Evolutionary conservation across 2,329 filamentous ascomycete species (phyloP).

Genomic region (Colletotrichum euphorbiae): DNA sequence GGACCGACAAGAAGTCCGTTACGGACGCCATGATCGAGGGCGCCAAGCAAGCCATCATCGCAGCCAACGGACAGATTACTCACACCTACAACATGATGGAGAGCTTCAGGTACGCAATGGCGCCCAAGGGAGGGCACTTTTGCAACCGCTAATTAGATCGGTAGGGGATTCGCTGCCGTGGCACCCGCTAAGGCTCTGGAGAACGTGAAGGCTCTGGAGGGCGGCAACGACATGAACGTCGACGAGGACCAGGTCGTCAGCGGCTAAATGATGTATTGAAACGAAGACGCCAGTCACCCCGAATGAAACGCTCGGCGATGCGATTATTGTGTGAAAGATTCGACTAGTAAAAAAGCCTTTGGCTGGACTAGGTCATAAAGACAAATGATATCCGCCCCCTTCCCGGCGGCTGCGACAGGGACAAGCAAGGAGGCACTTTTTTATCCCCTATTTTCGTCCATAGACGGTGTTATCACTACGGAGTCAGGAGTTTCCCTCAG

Average conservation of each 20-base stretch:
- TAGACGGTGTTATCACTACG: conserved; percentile 30
- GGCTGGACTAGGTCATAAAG: conserved; percentile 38
- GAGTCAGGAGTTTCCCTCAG: conserved; percentile 33
- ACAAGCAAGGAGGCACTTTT: conserved; percentile 32
- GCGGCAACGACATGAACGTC: conserved; percentile 65
- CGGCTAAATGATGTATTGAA: conserved; percentile 15
- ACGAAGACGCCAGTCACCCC: neutral
- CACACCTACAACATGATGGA: conserved; percentile 72
- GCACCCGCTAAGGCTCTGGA: conserved; percentile 77
- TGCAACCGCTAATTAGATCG: conserved; percentile 43
- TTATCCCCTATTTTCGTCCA: conserved; percentile 24
- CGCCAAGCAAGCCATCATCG: conserved; percentile 77
- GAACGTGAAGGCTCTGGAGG: conserved; percentile 69
- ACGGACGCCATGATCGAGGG: conserved; percentile 75
- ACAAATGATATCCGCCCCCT: conserved; percentile 37
- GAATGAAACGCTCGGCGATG: conserved; percentile 2
- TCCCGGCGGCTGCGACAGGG: conserved; percentile 30
- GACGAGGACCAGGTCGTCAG: conserved; percentile 82
- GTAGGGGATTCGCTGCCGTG: conserved; percentile 81
- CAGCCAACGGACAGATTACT: conserved; percentile 80
- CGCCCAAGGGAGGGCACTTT: neutral
- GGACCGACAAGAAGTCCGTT: conserved; percentile 74
- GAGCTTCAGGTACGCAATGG: conserved; percentile 62
- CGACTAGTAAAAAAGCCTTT: conserved; percentile 29
- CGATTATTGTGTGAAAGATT: conserved; percentile 10